Conservation (phyloP, 2,329 filamentous ascomycete species). For the Phialemoniopsis sp. region DNA sequence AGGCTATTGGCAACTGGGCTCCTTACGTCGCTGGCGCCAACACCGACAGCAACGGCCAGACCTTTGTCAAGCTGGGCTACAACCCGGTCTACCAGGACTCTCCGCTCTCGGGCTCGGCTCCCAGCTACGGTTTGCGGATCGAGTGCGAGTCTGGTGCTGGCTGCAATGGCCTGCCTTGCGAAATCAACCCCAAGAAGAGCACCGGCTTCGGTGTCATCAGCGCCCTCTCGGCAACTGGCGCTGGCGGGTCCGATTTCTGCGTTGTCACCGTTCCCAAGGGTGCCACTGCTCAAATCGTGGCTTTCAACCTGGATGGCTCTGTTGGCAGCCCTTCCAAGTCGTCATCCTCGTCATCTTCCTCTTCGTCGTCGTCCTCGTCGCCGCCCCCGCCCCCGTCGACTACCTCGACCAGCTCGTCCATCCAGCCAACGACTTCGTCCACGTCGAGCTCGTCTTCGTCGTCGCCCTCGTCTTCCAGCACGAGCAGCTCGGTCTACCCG, state of each 20-base stretch:
- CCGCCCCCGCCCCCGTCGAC: conserved; percentile 14
- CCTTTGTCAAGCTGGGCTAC: conserved; percentile 72
- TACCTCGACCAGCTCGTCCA: conserved; percentile 18
- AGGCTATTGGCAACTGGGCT: conserved; percentile 70
- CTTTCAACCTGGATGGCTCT: conserved; percentile 45
- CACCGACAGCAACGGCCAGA: conserved; percentile 58
- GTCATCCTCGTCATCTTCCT: conserved; percentile 10
- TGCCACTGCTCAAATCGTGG: conserved; percentile 61
- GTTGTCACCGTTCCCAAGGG: conserved; percentile 72
- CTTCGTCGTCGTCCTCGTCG: conserved; percentile 10
- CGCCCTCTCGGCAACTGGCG: conserved; percentile 49
- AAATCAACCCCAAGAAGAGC: conserved; percentile 58
- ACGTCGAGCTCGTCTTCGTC: conserved; percentile 5
- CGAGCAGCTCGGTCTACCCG: conserved; percentile 12
- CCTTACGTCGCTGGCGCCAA: conserved; percentile 76
- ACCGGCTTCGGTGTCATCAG: conserved; percentile 57
- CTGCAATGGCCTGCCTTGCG: conserved; percentile 73
- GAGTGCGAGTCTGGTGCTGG: conserved; percentile 57
- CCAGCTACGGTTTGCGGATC: conserved; percentile 65
- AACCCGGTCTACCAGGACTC: conserved; percentile 69
- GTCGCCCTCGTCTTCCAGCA: conserved; percentile 11
- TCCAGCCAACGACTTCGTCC: background rate
- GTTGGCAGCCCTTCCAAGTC: conserved; percentile 14
- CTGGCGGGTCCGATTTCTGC: conserved; percentile 67
- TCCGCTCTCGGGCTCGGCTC: conserved; percentile 49